Base-by-base conservation (phyloP, 305 asterid species). In the Striga hermonthica region DNA sequence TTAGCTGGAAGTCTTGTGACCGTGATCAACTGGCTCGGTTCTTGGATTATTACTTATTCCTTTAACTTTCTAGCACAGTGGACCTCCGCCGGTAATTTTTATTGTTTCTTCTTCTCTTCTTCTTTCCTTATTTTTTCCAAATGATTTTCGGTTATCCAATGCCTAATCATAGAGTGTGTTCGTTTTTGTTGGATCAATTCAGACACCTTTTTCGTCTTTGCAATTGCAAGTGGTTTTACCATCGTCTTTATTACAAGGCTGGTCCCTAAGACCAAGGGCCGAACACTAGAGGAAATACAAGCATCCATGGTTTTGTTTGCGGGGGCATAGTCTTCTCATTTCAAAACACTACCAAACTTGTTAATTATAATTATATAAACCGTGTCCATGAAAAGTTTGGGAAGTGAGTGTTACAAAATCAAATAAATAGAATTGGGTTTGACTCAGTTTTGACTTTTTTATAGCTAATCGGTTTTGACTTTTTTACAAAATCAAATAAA, bases 1-100 rank as follows among this genome's bases (percentile, higher is more conserved):
- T 52, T 72, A 49, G 97, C 95, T 31, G 96, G 96, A 60, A 91
- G 96, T 76, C 67, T 89, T 48, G 98, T 89, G 79, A 86, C 95
- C 48, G 91, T 89, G 71, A 75, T 87, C 43, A 89, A 82, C 81
- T 91, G 95, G 96, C 53, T 87, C 45, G 89, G 97, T 64, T 77
- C 89, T 35, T 91, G 97, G 98, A 75, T 91, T 40, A 66, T 91
- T 66, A 86, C 95, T 39, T 86, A 79, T 69, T 85, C 95, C 0
- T 89, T 89, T 58, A 89, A 85, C 80, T 87, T 89, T 73, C 76
- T 89, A 2, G 84, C 74, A 4, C 79, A 79, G 57, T 87, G 96
- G 92, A 86, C 86, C 80, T 79, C 91, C 71, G 81, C 88, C 66
- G 98, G 97, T 91, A 58, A 67, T 63, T 4, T 22, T 22, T 22